Evolutionary conservation across 164 flowering plant species (phyloP).

Genomic region (Umbellularia californica): DNA sequence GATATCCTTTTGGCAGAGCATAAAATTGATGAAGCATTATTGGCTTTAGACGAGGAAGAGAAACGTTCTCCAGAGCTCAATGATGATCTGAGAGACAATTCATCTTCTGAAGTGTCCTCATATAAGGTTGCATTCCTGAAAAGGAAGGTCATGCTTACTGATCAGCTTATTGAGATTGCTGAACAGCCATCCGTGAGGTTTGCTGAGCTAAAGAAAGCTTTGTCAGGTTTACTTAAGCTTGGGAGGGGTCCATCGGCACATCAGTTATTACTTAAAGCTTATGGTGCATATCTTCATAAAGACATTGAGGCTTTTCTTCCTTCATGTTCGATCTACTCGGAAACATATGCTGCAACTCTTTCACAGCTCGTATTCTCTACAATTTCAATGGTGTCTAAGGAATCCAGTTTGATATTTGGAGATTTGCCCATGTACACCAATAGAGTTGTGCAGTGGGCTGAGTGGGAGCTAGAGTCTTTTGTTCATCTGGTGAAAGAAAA

Average conservation of each 20-base stretch:
- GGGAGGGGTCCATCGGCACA: constrained; percentile 86
- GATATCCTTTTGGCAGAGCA: constrained; percentile 91
- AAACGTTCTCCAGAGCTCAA: constrained; percentile 51
- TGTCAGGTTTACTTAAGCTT: constrained; percentile 58
- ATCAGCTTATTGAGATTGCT: constrained; percentile 60
- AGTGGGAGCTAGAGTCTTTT: constrained; percentile 83
- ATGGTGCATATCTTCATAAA: constrained; percentile 66
- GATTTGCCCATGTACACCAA: constrained; percentile 71
- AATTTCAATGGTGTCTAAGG: constrained; percentile 60
- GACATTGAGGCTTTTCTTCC: constrained; percentile 70
- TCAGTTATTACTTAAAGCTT: constrained; percentile 63
- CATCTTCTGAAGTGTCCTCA: constrained; percentile 43
- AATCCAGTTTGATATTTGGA: constrained; percentile 64
- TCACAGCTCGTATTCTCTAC: constrained; percentile 76
- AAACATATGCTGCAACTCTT: constrained; percentile 70
- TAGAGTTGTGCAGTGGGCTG: constrained; percentile 90
- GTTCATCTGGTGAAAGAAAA: constrained; percentile 82
- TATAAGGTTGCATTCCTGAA: constrained; percentile 55
- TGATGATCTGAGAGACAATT: constrained; percentile 39
- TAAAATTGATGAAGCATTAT: constrained; percentile 72
- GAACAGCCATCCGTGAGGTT: constrained; percentile 60
- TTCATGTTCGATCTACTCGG: constrained; percentile 63
- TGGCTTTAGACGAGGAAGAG: constrained; percentile 66
- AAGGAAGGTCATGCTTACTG: constrained; percentile 68
- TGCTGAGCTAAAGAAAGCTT: constrained; percentile 56